A percentile compares a stretch with the other conserved stretches of the same genome.
Evolutionary conservation across 176 grass and related monocot species (phyloP).

Genomic region (Puya raimondii): DNA sequence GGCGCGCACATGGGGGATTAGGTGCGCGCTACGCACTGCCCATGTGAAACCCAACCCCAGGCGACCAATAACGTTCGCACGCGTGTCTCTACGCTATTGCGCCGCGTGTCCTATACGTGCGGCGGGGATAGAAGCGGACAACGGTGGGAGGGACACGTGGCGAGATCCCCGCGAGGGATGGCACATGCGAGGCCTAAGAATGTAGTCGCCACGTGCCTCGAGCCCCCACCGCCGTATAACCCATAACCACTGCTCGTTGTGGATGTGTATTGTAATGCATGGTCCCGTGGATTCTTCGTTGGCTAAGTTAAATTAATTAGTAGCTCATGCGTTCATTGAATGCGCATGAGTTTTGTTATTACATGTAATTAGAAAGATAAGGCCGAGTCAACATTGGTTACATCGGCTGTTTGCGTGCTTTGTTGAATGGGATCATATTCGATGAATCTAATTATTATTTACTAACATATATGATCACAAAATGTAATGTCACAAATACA

Average conservation of each 20-base stretch:
- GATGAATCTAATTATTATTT: no score
- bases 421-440: no score
- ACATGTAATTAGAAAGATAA: no score
- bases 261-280: not conserved
- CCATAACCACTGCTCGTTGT: not conserved
- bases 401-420: no score
- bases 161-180: not conserved
- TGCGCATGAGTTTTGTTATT: no score
- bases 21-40: not conserved
- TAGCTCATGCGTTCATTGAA: no score
- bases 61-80: not conserved
- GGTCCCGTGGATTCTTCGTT: no score
- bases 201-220: not conserved
- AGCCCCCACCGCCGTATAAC: not conserved
- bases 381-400: no score
- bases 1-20: slow-evolving; percentile 1
- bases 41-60: not conserved
- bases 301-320: no score
- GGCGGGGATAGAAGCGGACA: not conserved
- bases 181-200: not conserved
- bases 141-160: not conserved
- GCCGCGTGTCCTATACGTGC: not conserved
- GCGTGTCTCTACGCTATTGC: not conserved
- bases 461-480: no score
- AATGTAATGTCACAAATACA: no score